A percentile compares a stretch with the other conserved stretches of the same genome.
Evolutionary conservation across 1,139 yeast species (phyloP).

Genomic region (Pneumocystis canis): DNA sequence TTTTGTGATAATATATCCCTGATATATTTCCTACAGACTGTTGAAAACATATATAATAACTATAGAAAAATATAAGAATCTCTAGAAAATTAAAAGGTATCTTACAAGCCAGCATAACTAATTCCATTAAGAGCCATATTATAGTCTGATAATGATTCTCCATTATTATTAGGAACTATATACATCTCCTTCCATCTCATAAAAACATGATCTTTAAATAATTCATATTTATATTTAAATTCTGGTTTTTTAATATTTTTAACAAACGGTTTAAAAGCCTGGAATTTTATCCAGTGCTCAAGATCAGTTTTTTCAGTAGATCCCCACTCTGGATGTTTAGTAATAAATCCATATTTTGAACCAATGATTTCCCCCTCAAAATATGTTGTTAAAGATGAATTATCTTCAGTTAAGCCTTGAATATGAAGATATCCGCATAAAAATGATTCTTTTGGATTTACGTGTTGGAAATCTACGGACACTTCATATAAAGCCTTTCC

Average conservation of each 20-base stretch:
- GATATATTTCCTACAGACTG: not conserved
- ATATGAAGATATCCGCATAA: slow-evolving; percentile 1
- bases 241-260: slow-evolving; percentile 1
- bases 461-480: not conserved
- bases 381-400: slow-evolving; percentile 1
- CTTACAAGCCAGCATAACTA: slow-evolving; percentile 3
- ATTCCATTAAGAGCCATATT: not conserved
- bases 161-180: not conserved
- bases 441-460: not conserved
- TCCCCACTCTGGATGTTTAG: not conserved
- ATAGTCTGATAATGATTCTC: not conserved
- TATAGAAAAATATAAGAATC: not conserved
- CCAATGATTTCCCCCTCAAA: slow-evolving; percentile 2
- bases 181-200: slow-evolving; percentile 2
- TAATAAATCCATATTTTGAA: not conserved
- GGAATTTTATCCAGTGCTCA: slow-evolving; percentile 1
- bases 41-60: slow-evolving; percentile 1
- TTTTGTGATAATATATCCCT: not conserved
- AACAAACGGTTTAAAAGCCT: not conserved
- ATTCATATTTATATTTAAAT: not conserved
- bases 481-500: not conserved
- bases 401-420: not conserved
- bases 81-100: not conserved
- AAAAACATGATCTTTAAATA: slow-evolving; percentile 1
- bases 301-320: slow-evolving; percentile 2